Evolutionary conservation across 768 basidiomycete species (phyloP).

Genomic region (Boletus subparvulus): DNA sequence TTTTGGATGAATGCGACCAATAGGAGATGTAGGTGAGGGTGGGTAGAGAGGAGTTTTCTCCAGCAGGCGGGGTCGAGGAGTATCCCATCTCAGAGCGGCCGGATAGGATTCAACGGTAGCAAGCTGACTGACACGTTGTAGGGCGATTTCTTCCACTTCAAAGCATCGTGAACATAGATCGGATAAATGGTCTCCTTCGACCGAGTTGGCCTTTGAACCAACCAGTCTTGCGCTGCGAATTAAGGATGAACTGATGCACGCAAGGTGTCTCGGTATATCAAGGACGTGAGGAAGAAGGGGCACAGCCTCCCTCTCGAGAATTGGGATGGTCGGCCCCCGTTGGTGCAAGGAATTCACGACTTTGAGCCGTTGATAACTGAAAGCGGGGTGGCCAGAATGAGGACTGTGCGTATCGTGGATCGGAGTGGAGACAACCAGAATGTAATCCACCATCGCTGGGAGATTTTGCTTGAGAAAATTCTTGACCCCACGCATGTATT

Average conservation of each 20-base stretch:
- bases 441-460: conserved; percentile 77
- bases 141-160: conserved; percentile 68
- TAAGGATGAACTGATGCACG: conserved; percentile 73
- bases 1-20: conserved; percentile 19
- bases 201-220: conserved; percentile 35
- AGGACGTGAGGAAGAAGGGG: conserved; percentile 71
- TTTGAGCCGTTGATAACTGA: conserved; percentile 52
- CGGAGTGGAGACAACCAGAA: conserved; percentile 67
- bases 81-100: conserved; percentile 17
- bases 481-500: conserved; percentile 78
- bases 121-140: conserved; percentile 64
- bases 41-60: conserved; percentile 11
- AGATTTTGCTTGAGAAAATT: conserved; percentile 65
- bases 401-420: conserved; percentile 25
- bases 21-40: conserved; percentile 24
- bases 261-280: conserved; percentile 77
- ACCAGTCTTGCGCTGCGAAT: conserved; percentile 56
- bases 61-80: not conserved
- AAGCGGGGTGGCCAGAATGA: conserved; percentile 29
- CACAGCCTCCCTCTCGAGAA: conserved; percentile 66
- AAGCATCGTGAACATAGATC: conserved; percentile 62
- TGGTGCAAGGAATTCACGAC: conserved; percentile 58
- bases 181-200: conserved; percentile 40
- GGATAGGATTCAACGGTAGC: conserved; percentile 30
- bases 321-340: conserved; percentile 53